phyloP scores from a whole-genome alignment of 108 stramenopile species.

The Pseudonitzschia pungens region DNA sequence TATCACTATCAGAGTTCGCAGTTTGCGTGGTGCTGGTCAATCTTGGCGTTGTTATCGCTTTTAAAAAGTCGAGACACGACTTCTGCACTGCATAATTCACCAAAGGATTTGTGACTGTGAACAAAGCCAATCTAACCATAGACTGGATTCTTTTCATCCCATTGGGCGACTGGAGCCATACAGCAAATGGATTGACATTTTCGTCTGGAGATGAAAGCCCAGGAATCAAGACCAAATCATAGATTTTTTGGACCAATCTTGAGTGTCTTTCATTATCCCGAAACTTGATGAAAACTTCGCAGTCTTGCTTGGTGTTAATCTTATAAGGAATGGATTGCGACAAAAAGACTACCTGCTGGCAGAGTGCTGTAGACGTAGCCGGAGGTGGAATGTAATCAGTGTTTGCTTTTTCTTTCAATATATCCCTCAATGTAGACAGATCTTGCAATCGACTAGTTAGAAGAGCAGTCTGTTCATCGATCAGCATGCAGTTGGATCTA shows the following conservation, averaged over 20 bases:
- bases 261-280: slow-evolving; percentile 34
- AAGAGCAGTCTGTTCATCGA: slow-evolving; percentile 37
- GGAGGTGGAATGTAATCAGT: slow-evolving; percentile 69
- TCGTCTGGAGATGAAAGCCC: slow-evolving; percentile 46
- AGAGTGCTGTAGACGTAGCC: slow-evolving; percentile 60
- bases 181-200: slow-evolving; percentile 57
- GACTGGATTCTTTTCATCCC: slow-evolving; percentile 42
- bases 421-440: slow-evolving; percentile 44
- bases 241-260: slow-evolving; percentile 36
- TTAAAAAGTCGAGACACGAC: slow-evolving; percentile 24
- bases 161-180: slow-evolving; percentile 55
- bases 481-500: slow-evolving; percentile 33
- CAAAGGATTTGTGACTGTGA: slow-evolving; percentile 13
- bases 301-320: not conserved
- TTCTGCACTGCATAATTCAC: not conserved
- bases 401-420: slow-evolving; percentile 42
- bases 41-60: not conserved
- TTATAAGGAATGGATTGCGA: slow-evolving; percentile 43
- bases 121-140: slow-evolving; percentile 34
- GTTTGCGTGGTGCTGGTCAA: not conserved
- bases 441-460: slow-evolving; percentile 61
- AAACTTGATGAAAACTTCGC: not conserved
- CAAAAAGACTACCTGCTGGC: slow-evolving; percentile 60
- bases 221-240: slow-evolving; percentile 59
- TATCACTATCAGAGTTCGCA: not conserved